Base-by-base conservation (phyloP, 2,329 filamentous ascomycete genomes). In the Colletotrichum lentis region DNA sequence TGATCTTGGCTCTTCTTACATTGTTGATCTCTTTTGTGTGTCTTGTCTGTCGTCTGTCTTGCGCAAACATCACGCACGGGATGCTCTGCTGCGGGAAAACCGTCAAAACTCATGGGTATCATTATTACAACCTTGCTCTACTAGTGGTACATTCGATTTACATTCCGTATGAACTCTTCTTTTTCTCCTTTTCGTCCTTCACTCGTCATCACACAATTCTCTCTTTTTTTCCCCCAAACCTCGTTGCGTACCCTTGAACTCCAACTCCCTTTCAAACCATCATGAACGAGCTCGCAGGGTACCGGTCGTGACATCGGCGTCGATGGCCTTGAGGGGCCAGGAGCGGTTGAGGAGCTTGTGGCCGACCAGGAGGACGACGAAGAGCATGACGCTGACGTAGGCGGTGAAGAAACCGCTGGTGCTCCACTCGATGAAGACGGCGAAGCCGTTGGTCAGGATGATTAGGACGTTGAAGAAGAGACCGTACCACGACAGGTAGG, bases 371-470 rank as follows among this genome's bases (percentile, higher is more conserved):
- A 90, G 76, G 3, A 86, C 82, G 3, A 85, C 73, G 72, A 91
- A 92, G 3, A 92, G 74, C 31, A 91, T 86, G 65, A 91, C 73
- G 70, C 87, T 90, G 72, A 91, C 76, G 72, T 91, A 92, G 14
- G 85, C 82, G 3, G 86, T 83, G 70, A 91, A 90, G 73, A 92
- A 92, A 52, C 83, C 79, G 61, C 81, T 81, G 6, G 84, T 84
- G 73, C 79, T 81, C 86, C 90, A 92, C 8, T 83, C 71, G 47
- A 92, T 88, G 74, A 91, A 92, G 6, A 85, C 84, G 11, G 87
- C 88, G 77, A 92, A 92, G 3, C 90, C 90, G 74, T 89, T 89
- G 0, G 90, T 91, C 24, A 92, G 68, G 59, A 88, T 83, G 69
- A 92, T 88, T 57, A 91, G 76, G 3, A 85, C 69, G 76, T 85